A percentile compares a stretch with the other conserved stretches of the same genome.
phyloP scores from a whole-genome alignment of 306 rosid species.

The Elaeagnus macrophylla region DNA sequence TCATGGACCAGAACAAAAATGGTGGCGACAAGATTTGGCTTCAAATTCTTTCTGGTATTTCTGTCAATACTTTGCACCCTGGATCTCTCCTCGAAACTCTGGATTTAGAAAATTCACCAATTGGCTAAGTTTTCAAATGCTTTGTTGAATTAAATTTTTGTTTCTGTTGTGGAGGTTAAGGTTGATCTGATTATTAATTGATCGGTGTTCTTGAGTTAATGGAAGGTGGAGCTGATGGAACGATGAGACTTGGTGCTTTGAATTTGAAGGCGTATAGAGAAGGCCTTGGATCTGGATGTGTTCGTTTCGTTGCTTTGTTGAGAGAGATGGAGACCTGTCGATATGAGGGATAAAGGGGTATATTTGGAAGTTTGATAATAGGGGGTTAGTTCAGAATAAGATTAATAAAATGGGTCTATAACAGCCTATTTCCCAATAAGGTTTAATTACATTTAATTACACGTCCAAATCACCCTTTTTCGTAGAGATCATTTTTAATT shows the following conservation, averaged over 20 bases:
- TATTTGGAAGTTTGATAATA: too few species aligned
- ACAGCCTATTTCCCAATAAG: too few species aligned
- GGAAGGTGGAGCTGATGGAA: slow-evolving; percentile 72
- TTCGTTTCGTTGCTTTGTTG: slow-evolving; percentile 94
- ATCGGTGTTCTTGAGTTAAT: slow-evolving; percentile 18
- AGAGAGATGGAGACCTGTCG: too few species aligned
- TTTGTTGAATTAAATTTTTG: slow-evolving; percentile 9
- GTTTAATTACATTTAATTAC: too few species aligned
- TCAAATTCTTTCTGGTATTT: slow-evolving; percentile 23
- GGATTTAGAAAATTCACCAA: slow-evolving; percentile 8
- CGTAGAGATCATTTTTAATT: too few species aligned
- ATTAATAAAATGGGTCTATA: too few species aligned
- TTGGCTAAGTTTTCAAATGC: slow-evolving; percentile 3
- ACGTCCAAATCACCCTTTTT: too few species aligned
- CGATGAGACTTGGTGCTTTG: slow-evolving; percentile 72
- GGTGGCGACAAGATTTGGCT: slow-evolving; percentile 22
- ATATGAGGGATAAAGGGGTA: too few species aligned
- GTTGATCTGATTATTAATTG: slow-evolving; percentile 7
- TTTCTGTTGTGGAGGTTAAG: not conserved
- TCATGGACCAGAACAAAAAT: not conserved
- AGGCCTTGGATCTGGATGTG: slow-evolving; percentile 55
- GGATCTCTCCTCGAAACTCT: slow-evolving; percentile 27
- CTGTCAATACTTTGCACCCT: slow-evolving; percentile 9
- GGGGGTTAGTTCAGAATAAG: too few species aligned
- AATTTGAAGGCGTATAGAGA: slow-evolving; percentile 58